Base-by-base conservation (phyloP, 2,329 filamentous ascomycete genomes). In the Fusarium odoratissimum region DNA sequence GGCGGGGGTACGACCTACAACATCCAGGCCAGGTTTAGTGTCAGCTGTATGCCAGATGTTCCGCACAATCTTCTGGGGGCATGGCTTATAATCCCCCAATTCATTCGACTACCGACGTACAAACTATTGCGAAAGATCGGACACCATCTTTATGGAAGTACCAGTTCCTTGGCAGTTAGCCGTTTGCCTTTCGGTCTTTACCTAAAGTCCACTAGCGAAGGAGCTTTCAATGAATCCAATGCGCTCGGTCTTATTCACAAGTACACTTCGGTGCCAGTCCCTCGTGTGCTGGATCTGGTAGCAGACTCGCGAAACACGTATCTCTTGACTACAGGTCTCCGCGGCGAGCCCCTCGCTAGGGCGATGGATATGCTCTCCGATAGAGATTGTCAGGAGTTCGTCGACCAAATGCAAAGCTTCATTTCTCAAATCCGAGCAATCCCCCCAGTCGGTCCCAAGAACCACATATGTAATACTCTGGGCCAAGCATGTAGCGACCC, bases 141-240 rank as follows among this genome's bases (percentile, higher is more conserved):
- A 16, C 12, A 37, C 2, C 17, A 21, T 21, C 9, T 37, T 21
- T 37, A 37, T 14, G 28, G 3, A 30, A 6, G 21, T 4, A 23
- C 28, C 5, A 35, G 9, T 38, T 49, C 51, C 13, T 25, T 37
- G 7, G 23, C 14, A 9, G 73, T 77, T 14, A 75, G 77, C 46
- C 71, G 74, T 41, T 57, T 82, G 21, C 79, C 78, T 5, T 80
- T 81, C 58, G 77, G 78, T 12, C 75, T 82, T 2, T 81, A 78
- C 54, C 56, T 82, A 21, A 82, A 82, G 54, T 60, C 9, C 23
- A 40, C 21, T 62, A 5, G 28, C 8, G 23, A n/a, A 3, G n/a
- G 31, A 6, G 23, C 37, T 3, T 67, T 56, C 21, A 82, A 82
- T 37, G 69, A 81, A 60, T 72, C 70, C 58, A 78, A 79, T 31